Evolutionary conservation across 2,329 filamentous ascomycete genomes (phyloP), one percentile per base, ranked within the genome.

Genomic region (Pezicula radicicola): DNA sequence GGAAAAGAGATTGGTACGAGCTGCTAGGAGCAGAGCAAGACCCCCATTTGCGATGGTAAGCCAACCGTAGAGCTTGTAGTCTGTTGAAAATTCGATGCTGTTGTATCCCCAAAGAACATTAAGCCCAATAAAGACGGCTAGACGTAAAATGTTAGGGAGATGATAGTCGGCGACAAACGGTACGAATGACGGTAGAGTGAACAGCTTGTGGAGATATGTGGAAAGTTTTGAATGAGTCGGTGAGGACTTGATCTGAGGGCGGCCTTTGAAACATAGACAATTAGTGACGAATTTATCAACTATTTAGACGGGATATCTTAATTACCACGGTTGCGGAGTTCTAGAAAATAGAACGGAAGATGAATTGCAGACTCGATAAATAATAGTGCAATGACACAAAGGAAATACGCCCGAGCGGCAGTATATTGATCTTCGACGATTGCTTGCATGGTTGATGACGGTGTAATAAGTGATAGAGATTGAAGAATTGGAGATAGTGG

Each of bases 21-120:
- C 36, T n/a, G 56, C 54, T 6, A 62, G 15, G 30, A 64, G 60
- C 3, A 64, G 55, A 3, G 52, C 53, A 2, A 64, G 52, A n/a
- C 61, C 62, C 15, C 55, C 62, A 41, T 64, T 64, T 28, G 62
- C 55, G 27, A 64, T 61, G 45, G 52, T 53, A 9, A 64, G 57
- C 62, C 62, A 64, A 52, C 62, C 62, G 40, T 63, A 64, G 8
- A 62, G 57, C 43, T 59, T 62, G 46, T 61, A 64, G 46, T 64
- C 60, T 10, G 61, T 62, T 2, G 58, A 56, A 49, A 50, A 63
- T 30, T 57, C 46, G 48, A 57, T 58, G 48, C 56, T 48, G 43
- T 62, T 60, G 43, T 53, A 53, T 6, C 54, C 54, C 43, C 57
- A 63, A 39, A 61, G 46, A 36, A 64, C 44, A 45, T 64, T 64